Conservation (phyloP, 805 yeast species). For the Suhomyces vadensis region DNA sequence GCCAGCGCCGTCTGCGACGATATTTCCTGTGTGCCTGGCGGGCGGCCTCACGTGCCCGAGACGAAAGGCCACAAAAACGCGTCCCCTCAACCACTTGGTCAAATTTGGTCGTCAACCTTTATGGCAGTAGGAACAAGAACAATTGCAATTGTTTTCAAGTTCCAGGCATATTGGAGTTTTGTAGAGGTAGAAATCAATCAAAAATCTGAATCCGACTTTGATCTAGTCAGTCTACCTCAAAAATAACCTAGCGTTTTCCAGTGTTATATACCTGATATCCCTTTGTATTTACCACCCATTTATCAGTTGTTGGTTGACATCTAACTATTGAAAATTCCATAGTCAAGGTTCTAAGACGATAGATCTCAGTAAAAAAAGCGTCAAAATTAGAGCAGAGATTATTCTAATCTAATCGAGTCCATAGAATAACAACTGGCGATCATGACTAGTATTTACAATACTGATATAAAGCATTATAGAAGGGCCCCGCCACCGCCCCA, state of each 20-base stretch:
- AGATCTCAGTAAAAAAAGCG: too few species aligned
- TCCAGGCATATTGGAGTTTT: background rate
- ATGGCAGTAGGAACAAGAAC: background rate
- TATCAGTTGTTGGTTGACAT: too few species aligned
- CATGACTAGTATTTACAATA: constrained; percentile 43
- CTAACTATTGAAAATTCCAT: too few species aligned
- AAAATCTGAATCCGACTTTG: too few species aligned
- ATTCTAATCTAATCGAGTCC: background rate
- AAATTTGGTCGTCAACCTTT: constrained; percentile 2
- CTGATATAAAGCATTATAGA: constrained; percentile 43
- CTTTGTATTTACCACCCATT: too few species aligned
- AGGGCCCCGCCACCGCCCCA: constrained; percentile 49
- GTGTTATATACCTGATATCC: too few species aligned
- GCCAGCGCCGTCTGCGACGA: too few species aligned
- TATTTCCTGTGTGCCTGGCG: too few species aligned
- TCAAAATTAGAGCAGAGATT: too few species aligned
- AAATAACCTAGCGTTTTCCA: too few species aligned
- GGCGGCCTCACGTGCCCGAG: constrained; percentile 4
- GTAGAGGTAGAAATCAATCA: background rate
- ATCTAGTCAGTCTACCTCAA: too few species aligned
- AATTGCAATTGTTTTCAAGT: background rate
- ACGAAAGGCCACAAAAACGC: constrained; percentile 9
- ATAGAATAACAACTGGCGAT: background rate
- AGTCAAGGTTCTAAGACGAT: too few species aligned
- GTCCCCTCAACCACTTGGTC: constrained; percentile 2